Percentiles rank a stretch among this genome's conserved stretches.
These are phyloP conservation scores for Russula compacta DNA, from an alignment of 768 basidiomycete genomes.

Conservation along the genomic window DNA sequence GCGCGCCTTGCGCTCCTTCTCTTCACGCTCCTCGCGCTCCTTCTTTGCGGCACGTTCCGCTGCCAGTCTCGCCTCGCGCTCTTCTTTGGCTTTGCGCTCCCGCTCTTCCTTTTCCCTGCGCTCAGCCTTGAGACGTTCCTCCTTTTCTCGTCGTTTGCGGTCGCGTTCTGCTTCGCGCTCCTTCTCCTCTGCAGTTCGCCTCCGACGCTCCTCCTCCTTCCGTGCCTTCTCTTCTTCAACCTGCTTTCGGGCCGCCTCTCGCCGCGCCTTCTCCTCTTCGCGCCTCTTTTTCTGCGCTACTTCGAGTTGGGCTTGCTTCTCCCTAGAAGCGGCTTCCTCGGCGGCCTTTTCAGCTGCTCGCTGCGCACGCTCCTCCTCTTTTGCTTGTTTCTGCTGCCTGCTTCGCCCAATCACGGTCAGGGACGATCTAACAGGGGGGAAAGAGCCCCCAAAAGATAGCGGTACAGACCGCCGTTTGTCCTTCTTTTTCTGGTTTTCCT, in stretches of 20 bases:
- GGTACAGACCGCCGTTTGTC: conserved; percentile 82
- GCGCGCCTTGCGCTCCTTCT: conserved; percentile 25
- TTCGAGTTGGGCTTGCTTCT: conserved; percentile 67
- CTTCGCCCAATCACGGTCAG: neutral
- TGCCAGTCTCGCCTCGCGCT: conserved; percentile 49
- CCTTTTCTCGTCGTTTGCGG: conserved; percentile 63
- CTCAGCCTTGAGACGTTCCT: conserved; percentile 47
- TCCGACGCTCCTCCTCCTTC: conserved; percentile 77
- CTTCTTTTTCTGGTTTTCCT: conserved; percentile 97
- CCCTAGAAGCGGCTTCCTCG: conserved; percentile 71
- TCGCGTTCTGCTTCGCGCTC: conserved; percentile 73
- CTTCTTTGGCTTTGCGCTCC: conserved; percentile 57
- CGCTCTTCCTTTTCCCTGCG: conserved; percentile 47
- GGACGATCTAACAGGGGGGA: conserved; percentile 4
- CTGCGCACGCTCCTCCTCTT: conserved; percentile 83
- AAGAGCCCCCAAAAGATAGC: conserved; percentile 1
- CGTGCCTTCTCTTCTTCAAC: conserved; percentile 76
- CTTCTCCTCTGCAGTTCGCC: conserved; percentile 69
- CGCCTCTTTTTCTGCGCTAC: conserved; percentile 72
- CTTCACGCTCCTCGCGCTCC: conserved; percentile 46
- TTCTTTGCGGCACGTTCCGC: conserved; percentile 50
- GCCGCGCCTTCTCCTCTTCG: conserved; percentile 78
- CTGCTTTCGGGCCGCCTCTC: conserved; percentile 67
- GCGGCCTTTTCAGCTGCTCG: conserved; percentile 81
- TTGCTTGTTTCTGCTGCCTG: conserved; percentile 86